Evolutionary conservation across 1,139 yeast genomes (phyloP).

Genomic region (Candida tropicalis): DNA sequence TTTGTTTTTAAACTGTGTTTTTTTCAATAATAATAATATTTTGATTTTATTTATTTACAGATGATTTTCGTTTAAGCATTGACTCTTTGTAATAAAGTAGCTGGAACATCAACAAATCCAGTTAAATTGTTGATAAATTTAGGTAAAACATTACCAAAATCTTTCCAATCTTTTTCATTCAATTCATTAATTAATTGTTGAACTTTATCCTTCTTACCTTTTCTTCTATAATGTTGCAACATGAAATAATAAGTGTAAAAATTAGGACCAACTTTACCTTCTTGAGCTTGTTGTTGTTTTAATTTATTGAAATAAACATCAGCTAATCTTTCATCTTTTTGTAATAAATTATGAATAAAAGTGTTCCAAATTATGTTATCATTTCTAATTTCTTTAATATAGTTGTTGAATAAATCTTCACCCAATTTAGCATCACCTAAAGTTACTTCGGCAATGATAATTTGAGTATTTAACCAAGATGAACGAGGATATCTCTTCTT

Average conservation of each 20-base stretch:
- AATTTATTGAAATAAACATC: slow-evolving; percentile 37
- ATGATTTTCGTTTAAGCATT: background rate
- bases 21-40: no score
- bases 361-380: slow-evolving; percentile 60
- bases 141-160: slow-evolving; percentile 48
- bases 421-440: slow-evolving; percentile 54
- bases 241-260: slow-evolving; percentile 59
- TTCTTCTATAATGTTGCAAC: slow-evolving; percentile 44
- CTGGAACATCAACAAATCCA: slow-evolving; percentile 8
- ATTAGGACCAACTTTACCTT: slow-evolving; percentile 57
- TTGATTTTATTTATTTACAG: slow-evolving; percentile 11
- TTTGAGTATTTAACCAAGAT: slow-evolving; percentile 52
- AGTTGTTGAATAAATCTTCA: slow-evolving; percentile 47
- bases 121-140: slow-evolving; percentile 20
- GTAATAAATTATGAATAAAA: slow-evolving; percentile 53
- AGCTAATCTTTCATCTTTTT: slow-evolving; percentile 41
- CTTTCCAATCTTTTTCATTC: slow-evolving; percentile 24
- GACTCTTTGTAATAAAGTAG: slow-evolving; percentile 6
- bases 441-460: slow-evolving; percentile 60
- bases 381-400: slow-evolving; percentile 30
- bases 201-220: slow-evolving; percentile 34
- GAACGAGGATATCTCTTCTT: slow-evolving; percentile 36
- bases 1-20: no score
- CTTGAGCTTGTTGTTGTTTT: slow-evolving; percentile 19
- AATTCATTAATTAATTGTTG: slow-evolving; percentile 42